Evolutionary conservation across 371 early-diverging fungal species (phyloP).

Genomic region (Rhizopus delemar): DNA sequence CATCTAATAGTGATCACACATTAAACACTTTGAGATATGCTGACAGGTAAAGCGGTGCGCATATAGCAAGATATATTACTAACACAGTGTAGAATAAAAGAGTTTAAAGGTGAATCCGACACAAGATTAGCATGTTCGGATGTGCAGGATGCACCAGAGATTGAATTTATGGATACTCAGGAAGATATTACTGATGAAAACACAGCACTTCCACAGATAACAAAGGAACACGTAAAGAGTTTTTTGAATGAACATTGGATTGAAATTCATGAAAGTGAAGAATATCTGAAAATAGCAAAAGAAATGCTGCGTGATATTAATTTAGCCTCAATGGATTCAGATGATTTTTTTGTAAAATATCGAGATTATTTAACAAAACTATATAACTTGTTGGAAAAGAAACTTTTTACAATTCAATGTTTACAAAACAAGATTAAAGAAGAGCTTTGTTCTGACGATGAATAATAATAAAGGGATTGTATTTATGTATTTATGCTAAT

Average conservation of each 20-base stretch:
- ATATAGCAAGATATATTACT: neutral
- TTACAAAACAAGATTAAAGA: slow-evolving; percentile 1
- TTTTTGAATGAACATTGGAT: neutral
- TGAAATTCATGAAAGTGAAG: slow-evolving; percentile 1
- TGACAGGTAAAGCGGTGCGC: slow-evolving; percentile 59
- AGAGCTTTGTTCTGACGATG: slow-evolving; percentile 6
- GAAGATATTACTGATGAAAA: neutral
- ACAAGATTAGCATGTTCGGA: slow-evolving; percentile 6
- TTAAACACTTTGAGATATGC: slow-evolving; percentile 98
- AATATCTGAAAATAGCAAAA: neutral
- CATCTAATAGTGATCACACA: slow-evolving; percentile 93
- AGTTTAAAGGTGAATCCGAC: slow-evolving; percentile 45
- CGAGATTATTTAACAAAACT: neutral
- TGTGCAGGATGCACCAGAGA: neutral
- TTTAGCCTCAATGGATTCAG: neutral
- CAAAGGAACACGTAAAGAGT: neutral
- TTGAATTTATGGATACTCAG: neutral
- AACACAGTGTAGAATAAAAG: slow-evolving; percentile 29
- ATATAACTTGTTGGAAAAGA: neutral
- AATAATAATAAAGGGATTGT: neutral
- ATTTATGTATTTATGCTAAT: neutral
- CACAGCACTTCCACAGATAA: neutral
- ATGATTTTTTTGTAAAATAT: neutral
- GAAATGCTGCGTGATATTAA: neutral
- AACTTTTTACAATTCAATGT: neutral